Base-by-base conservation (phyloP, 208 protist species). In the Wallacemonas sp. region DNA sequence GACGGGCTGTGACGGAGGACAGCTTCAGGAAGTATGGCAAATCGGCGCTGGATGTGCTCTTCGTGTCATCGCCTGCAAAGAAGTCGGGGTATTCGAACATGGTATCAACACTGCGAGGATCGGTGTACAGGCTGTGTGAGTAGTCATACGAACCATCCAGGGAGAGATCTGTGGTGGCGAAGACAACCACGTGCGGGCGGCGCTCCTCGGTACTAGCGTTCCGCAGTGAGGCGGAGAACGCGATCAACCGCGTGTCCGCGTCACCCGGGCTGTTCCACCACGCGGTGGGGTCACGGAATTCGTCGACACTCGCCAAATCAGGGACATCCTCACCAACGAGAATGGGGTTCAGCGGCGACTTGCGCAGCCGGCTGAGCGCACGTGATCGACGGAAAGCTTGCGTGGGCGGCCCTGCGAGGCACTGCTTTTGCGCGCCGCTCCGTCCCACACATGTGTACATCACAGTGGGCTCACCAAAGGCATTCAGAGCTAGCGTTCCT, bases 311-410 rank as follows among this genome's bases (percentile, higher is more conserved):
- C 12, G 54, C 15, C 48, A 66, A 27, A 12, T 22, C 46, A 10
- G 59, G 65, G 10, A 70, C 38, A 33, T 66, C 64, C 17, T 52
- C 54, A 19, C 21, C 21, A 10, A 53, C 22, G 1, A 76, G 17
- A 22, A 84, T 32, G n/a, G 69, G 67, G 42, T 87, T 87, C 13
- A 60, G 36, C 3, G 73, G 39, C 21, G 44, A 73, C 66, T 85
- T 78, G 10, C 50, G 63, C 36, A 81, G 67, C 15, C 21, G 37
- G 66, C 65, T 70, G n/a, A 82, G 66, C 12, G 48, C 53, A 37
- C 70, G 74, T 21, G 65, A 41, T 37, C 66, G 59, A 30, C 12
- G n/a, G 3, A 83, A 32, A 57, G 83, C 75, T 0, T 21, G 42
- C 29, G 13, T 38, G 2, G 70, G 36, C 17, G 63, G 58, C 26